Conservation (phyloP, 176 grass and related monocot genomes). For the Ampelocalamus luodianensis region DNA sequence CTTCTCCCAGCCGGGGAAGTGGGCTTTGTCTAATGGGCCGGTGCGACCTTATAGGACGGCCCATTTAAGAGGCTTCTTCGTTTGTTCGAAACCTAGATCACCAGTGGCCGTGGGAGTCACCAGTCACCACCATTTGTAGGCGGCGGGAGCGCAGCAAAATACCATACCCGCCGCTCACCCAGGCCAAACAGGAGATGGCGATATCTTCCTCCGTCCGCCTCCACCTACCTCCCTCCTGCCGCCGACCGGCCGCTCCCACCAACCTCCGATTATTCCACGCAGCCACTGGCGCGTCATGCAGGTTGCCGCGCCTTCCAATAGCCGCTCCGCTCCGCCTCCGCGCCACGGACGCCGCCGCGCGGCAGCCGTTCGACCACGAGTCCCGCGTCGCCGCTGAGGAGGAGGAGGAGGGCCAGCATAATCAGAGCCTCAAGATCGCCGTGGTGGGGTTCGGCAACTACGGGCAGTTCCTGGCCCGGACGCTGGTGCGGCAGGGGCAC, state of each 20-base stretch:
- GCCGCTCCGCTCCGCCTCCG: slow-evolving; percentile 44
- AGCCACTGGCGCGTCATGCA: neutral
- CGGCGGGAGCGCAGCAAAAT: too few relatives aligned
- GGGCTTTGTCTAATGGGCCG: neutral
- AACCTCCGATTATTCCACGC: neutral
- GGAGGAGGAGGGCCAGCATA: slow-evolving; percentile 1
- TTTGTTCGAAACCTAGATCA: neutral
- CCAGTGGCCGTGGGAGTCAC: too few relatives aligned
- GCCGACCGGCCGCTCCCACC: neutral
- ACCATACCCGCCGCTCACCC: neutral
- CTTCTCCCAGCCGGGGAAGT: neutral
- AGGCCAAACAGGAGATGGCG: slow-evolving; percentile 17
- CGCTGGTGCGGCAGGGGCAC: slow-evolving; percentile 67
- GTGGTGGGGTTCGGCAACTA: slow-evolving; percentile 88
- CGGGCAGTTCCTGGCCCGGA: slow-evolving; percentile 64
- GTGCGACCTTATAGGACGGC: neutral
- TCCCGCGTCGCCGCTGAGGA: slow-evolving; percentile 50
- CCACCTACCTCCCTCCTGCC: neutral
- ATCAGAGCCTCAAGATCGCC: slow-evolving; percentile 72
- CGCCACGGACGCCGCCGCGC: slow-evolving; percentile 37
- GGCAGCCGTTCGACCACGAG: slow-evolving; percentile 58
- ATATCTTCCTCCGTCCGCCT: slow-evolving; percentile 9
- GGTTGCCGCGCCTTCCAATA: neutral
- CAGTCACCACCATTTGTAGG: too few relatives aligned
- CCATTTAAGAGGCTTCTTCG: neutral